phyloP scores from a whole-genome alignment of 2,329 filamentous ascomycete species.

The Pseudovirgaria hyperparasitica region DNA sequence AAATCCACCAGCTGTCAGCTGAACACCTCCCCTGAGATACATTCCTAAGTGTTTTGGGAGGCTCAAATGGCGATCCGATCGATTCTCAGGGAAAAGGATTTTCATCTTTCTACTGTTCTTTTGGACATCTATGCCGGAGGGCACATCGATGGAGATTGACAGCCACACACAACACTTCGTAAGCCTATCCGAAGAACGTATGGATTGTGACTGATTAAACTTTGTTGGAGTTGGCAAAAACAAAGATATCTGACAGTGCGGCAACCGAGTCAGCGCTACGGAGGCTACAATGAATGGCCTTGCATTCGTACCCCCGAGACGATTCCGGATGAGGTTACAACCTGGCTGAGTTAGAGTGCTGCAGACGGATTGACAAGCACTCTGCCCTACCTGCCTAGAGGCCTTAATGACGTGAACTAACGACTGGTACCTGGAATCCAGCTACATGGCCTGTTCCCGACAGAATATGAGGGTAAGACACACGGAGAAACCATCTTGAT shows the following conservation, averaged over 20 bases:
- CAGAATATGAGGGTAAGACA: constrained; percentile 40
- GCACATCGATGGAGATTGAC: no score
- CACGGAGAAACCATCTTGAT: constrained; percentile 42
- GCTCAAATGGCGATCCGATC: no score
- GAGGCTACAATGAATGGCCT: constrained; percentile 37
- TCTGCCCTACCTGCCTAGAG: constrained; percentile 39
- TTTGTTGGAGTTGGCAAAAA: no score
- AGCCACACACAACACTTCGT: no score
- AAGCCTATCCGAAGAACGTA: no score
- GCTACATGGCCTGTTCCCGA: constrained; percentile 36
- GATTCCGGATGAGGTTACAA: constrained; percentile 37
- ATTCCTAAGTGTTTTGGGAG: no score
- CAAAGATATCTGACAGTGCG: constrained; percentile 37
- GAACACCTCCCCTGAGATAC: no score
- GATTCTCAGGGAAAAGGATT: no score
- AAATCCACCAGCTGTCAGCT: no score
- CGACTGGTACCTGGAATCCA: constrained; percentile 39
- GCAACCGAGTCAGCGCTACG: constrained; percentile 38
- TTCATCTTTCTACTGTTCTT: no score
- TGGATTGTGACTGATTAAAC: no score
- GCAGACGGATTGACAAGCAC: constrained; percentile 40
- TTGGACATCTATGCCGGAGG: no score
- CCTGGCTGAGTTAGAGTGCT: constrained; percentile 35
- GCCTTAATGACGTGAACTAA: constrained; percentile 36
- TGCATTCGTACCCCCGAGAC: constrained; percentile 38